Base-by-base conservation (phyloP, 2,329 filamentous ascomycete species). In the Clonostachys chloroleuca region DNA sequence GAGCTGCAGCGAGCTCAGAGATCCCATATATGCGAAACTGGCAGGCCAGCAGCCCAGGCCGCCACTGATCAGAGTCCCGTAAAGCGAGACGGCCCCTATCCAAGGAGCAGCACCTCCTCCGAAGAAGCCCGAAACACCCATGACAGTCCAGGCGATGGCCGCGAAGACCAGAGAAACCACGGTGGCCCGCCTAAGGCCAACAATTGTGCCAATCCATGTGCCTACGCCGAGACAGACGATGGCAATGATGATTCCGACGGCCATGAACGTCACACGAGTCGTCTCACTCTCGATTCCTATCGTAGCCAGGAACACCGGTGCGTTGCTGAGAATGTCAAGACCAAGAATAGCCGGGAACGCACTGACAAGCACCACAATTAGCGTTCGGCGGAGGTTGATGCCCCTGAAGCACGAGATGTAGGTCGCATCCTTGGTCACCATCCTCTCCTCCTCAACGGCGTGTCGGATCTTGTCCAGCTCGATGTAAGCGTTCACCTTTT, bases 211-310 rank as follows among this genome's bases (percentile, higher is more conserved):
- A 24, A 78, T 63, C 0, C 69, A 66, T 1, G 65, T 49, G 0
- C 62, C 60, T 35, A 78, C 78, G 5, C 68, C 67, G 1, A 73
- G 18, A 9, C 78, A 56, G 3, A 73, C 74, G 3, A 73, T 56
- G 0, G 69, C 63, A 40, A 78, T 67, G 1, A 74, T 74, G 0
- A 70, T 49, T 17, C 75, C 68, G 10, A 75, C 59, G 40, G 77
- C 64, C n/a, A 77, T 56, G 5, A 78, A 56, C 9, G 63, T 65
- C 2, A 53, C 42, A 3, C 50, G 51, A 2, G 61, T 55, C 24
- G 24, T 30, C 24, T 30, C 24, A 30, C 24, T 36, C 2, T 47
- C 47, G 54, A 67, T 58, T 0, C 64, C 64, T 13, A 65, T 51
- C 0, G 56, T 57, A n/a, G 59, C 55, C 4, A 66, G 35, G 18